Percentiles rank a stretch among this genome's conserved stretches.
These are phyloP conservation scores for Fusarium veterinarium DNA, from an alignment of 2,329 filamentous ascomycete species.

Conservation along the genomic window DNA sequence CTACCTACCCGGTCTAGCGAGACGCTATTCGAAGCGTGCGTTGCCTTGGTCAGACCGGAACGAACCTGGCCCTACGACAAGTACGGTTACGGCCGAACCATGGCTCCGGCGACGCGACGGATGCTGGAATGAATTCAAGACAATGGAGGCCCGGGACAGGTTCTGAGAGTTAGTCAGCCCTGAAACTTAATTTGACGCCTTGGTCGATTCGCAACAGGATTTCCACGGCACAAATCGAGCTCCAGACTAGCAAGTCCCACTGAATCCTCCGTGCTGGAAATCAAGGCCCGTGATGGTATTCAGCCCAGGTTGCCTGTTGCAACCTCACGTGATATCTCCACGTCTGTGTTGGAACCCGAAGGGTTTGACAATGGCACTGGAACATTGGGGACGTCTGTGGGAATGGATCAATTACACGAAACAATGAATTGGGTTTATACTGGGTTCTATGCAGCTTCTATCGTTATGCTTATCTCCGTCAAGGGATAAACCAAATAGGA, in stretches of 20 bases:
- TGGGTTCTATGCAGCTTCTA: not conserved
- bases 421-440: not conserved
- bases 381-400: not conserved
- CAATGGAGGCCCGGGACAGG: not conserved
- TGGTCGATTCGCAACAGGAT: conserved; percentile 13
- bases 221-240: conserved; percentile 6
- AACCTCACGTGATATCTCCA: conserved; percentile 10
- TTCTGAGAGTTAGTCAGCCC: conserved; percentile 10
- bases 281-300: not conserved
- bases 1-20: not conserved
- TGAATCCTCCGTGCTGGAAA: not conserved
- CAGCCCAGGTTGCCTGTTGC: not conserved
- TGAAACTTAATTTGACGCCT: conserved; percentile 2
- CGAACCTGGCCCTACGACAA: conserved; percentile 3
- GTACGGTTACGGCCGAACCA: conserved; percentile 20
- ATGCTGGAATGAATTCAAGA: conserved; percentile 24
- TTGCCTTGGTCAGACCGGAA: conserved; percentile 1
- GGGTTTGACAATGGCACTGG: not conserved
- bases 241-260: not conserved
- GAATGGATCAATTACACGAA: not conserved
- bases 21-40: not conserved
- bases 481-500: not conserved
- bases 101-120: conserved; percentile 8
- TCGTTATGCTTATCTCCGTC: not conserved
- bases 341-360: conserved; percentile 1